Evolutionary conservation across 2,329 filamentous ascomycete genomes (phyloP), one percentile per base, ranked within the genome.

Genomic region (Aspergillus ruber): DNA sequence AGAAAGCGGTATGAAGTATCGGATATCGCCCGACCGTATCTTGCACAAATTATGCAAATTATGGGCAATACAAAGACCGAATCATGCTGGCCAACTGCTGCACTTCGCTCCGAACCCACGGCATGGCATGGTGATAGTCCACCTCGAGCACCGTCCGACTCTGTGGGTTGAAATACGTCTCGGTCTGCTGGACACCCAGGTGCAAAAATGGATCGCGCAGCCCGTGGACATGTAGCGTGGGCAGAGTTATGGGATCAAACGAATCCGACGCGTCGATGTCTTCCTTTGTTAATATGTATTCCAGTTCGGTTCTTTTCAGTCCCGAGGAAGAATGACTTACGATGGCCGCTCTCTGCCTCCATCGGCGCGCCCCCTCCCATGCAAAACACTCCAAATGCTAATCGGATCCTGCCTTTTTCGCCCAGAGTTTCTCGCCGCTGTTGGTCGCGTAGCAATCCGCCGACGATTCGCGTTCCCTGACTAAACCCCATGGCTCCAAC

Each of bases 121-220:
- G 56, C 56, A 59, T 59, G 6, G 56, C 56, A 49, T 59, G 56
- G 35, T 59, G 56, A 32, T 59, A 59, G 13, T 58, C 51, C 5
- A 58, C 50, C 45, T 57, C 54, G 23, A 51, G 55, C 15, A 59
- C 29, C 27, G 8, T 45, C 6, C 45, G 29, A 2, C 45, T 45
- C 9, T 39, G 17, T 10, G 42, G 13, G 20, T 56, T 50, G 29
- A 55, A 59, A 13, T 47, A 56, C 6, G 42, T 49, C 3, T 35
- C 42, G 4, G 47, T 43, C 42, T 59, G 55, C 4, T 52, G 54
- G 8, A 39, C 52, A 6, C 56, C 50, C n/a, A 50, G 27, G 7
- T 44, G 20, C 18, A 59, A 17, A 8, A 53, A 55, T 33, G 50
- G 46, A 33, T 59, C 56, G 15, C 53, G 56, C 15, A 56, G 32